phyloP scores from a whole-genome alignment of 805 yeast species.

The Metschnikowia lunata region DNA sequence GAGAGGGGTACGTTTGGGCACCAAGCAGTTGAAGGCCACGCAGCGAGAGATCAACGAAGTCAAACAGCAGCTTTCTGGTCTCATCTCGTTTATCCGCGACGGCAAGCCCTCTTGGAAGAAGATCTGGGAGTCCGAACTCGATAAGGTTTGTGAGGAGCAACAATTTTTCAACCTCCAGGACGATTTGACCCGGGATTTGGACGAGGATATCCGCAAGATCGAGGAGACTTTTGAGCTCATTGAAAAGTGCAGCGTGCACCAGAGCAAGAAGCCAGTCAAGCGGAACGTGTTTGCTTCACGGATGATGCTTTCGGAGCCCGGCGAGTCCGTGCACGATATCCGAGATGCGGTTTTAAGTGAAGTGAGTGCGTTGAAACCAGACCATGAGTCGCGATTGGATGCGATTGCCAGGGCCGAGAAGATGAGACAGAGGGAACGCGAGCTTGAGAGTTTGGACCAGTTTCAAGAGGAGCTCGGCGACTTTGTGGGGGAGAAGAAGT shows the following conservation, averaged over 20 bases:
- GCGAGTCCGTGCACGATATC: constrained; percentile 51
- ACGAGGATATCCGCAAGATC: constrained; percentile 77
- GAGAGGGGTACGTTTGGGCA: constrained; percentile 79
- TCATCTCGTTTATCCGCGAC: constrained; percentile 56
- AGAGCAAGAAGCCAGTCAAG: constrained; percentile 55
- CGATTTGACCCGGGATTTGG: constrained; percentile 72
- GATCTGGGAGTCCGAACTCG: constrained; percentile 89
- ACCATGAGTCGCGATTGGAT: constrained; percentile 78
- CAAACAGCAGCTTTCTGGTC: constrained; percentile 43
- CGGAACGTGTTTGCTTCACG: constrained; percentile 37
- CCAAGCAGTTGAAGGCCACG: constrained; percentile 65
- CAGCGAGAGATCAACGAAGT: constrained; percentile 62
- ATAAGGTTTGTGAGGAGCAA: constrained; percentile 89
- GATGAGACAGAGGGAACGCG: constrained; percentile 66
- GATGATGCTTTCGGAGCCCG: constrained; percentile 56
- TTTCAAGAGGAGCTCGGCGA: constrained; percentile 83
- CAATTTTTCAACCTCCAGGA: constrained; percentile 88
- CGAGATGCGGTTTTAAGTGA: constrained; percentile 78
- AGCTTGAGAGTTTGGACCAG: constrained; percentile 50
- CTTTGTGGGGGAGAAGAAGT: constrained; percentile 72
- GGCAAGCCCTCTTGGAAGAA: constrained; percentile 86
- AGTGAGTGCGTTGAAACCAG: constrained; percentile 73
- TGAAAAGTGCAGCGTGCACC: constrained; percentile 75
- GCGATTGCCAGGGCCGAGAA: constrained; percentile 89
- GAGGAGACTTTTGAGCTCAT: constrained; percentile 78